Evolutionary conservation across 1,284 basidiomycete genomes (phyloP).

Genomic region (Trichosporon sp.): DNA sequence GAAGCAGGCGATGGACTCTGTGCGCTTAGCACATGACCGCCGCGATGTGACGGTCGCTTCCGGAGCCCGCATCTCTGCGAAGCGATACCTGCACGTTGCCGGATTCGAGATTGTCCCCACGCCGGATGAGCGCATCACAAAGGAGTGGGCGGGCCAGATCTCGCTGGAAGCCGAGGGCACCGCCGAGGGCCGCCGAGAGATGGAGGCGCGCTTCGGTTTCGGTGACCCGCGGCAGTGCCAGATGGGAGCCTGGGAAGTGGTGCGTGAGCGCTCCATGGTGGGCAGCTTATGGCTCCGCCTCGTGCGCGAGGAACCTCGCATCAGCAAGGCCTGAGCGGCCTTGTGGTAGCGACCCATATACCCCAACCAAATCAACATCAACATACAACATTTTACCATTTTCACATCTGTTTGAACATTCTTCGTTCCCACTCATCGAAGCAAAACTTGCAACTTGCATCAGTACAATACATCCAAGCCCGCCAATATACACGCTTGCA

Average conservation of each 20-base stretch:
- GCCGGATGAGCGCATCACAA: conserved; percentile 22
- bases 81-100: conserved; percentile 47
- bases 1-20: conserved; percentile 27
- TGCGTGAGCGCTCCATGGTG: conserved; percentile 43
- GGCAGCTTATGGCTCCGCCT: conserved; percentile 46
- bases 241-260: conserved; percentile 44
- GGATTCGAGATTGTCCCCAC: conserved; percentile 37
- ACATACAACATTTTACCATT: background rate
- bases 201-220: conserved; percentile 34
- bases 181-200: conserved; percentile 38
- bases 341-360: background rate
- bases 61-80: conserved; percentile 44
- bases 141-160: conserved; percentile 45
- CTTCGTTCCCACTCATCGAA: background rate
- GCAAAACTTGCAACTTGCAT: background rate
- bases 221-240: conserved; percentile 22
- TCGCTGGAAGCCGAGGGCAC: conserved; percentile 47
- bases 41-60: conserved; percentile 43
- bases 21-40: conserved; percentile 46
- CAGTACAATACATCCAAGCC: background rate
- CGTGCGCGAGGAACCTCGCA: conserved; percentile 19
- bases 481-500: conserved; percentile 1
- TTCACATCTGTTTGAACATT: background rate
- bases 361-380: background rate
- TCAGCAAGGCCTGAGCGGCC: background rate